Percentiles rank a stretch among this genome's conserved stretches.
phyloP scores from a whole-genome alignment of 805 yeast species.

The Hermanozyma aechmeae region DNA sequence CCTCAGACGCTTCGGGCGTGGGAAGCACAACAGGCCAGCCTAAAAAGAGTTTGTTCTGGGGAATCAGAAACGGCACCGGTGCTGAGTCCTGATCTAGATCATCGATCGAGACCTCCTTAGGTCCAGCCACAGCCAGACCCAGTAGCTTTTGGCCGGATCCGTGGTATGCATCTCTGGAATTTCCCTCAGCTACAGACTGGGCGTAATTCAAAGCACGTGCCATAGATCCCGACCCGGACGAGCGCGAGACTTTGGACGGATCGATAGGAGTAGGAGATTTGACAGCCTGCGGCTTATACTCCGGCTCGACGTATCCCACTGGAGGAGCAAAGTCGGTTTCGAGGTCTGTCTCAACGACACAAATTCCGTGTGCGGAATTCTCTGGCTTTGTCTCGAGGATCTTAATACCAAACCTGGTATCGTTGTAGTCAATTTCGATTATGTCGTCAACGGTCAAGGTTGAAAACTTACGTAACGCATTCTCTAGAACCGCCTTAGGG shows the following conservation, averaged over 20 bases:
- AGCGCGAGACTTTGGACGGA: constrained; percentile 24
- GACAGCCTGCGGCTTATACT: constrained; percentile 36
- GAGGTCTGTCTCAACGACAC: constrained; percentile 94
- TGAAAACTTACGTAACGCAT: constrained; percentile 81
- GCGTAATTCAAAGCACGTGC: constrained; percentile 64
- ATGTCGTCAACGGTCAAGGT: constrained; percentile 79
- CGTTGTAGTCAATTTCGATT: constrained; percentile 78
- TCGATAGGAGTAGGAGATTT: constrained; percentile 22
- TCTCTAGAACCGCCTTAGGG: constrained; percentile 94
- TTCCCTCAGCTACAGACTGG: constrained; percentile 33
- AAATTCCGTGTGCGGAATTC: constrained; percentile 53
- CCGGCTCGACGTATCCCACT: constrained; percentile 95
- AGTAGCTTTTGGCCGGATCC: constrained; percentile 70
- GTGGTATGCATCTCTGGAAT: constrained; percentile 24
- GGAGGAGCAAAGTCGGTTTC: constrained; percentile 99
- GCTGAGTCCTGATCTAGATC: constrained; percentile 47
- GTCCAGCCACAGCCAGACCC: constrained; percentile 35
- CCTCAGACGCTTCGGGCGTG: constrained; percentile 18
- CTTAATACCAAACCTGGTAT: constrained; percentile 65
- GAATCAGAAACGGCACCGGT: constrained; percentile 65
- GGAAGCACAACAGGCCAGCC: constrained; percentile 74
- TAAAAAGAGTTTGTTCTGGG: constrained; percentile 83
- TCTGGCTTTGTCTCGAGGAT: constrained; percentile 86
- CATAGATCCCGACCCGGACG: constrained; percentile 60
- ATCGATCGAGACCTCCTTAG: constrained; percentile 24